These are phyloP conservation scores for Wickerhamiella domercqiae DNA, from an alignment of 805 yeast species.

Conservation along the genomic window DNA sequence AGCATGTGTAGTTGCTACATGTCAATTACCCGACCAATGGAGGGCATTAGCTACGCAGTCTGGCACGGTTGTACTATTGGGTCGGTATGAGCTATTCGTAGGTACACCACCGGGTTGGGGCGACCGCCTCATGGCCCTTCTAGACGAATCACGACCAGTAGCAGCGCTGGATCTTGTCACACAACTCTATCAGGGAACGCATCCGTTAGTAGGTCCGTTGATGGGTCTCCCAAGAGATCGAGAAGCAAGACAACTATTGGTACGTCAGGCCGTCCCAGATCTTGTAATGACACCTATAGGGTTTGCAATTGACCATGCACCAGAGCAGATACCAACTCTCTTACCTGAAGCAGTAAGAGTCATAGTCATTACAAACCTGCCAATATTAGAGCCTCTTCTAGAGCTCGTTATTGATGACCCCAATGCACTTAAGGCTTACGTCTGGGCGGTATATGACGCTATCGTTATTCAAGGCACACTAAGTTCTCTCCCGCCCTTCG, in stretches of 20 bases:
- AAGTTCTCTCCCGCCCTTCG: slow-evolving; percentile 39
- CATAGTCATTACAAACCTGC: slow-evolving; percentile 20
- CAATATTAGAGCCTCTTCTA: slow-evolving; percentile 30
- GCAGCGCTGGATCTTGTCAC: slow-evolving; percentile 44
- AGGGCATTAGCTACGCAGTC: slow-evolving; percentile 20
- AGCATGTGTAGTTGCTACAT: neutral
- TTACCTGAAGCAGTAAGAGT: slow-evolving; percentile 30
- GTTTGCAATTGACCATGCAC: slow-evolving; percentile 27
- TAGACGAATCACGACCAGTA: slow-evolving; percentile 35
- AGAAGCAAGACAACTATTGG: slow-evolving; percentile 31
- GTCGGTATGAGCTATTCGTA: slow-evolving; percentile 35
- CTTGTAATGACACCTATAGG: slow-evolving; percentile 40
- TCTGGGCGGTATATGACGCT: slow-evolving; percentile 22
- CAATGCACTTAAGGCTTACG: slow-evolving; percentile 29
- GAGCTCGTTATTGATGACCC: slow-evolving; percentile 28
- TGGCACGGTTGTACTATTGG: slow-evolving; percentile 36
- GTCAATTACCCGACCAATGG: too few relatives aligned
- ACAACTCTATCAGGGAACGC: slow-evolving; percentile 35
- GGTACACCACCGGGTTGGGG: slow-evolving; percentile 61
- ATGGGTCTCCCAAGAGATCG: slow-evolving; percentile 41
- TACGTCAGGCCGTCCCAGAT: slow-evolving; percentile 40
- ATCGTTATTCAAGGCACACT: neutral
- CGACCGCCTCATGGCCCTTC: slow-evolving; percentile 35
- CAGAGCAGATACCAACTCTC: slow-evolving; percentile 18
- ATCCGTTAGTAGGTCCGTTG: slow-evolving; percentile 29